Conservation (phyloP, 257 asterid genomes). For the Scutellaria baicalensis region DNA sequence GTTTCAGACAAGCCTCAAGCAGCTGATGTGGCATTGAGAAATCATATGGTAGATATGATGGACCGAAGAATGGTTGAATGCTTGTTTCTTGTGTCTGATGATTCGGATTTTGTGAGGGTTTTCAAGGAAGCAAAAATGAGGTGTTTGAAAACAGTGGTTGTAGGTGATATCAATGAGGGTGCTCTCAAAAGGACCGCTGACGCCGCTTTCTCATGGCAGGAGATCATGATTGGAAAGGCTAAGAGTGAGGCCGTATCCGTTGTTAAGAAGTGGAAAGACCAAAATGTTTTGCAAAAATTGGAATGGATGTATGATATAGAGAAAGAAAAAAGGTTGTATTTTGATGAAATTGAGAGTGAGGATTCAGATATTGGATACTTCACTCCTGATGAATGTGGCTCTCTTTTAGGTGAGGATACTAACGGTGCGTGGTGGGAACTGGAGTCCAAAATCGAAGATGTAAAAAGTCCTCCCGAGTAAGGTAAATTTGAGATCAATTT, state of each 20-base stretch:
- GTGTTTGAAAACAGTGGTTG: constrained; percentile 84
- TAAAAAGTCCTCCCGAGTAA: constrained; percentile 2
- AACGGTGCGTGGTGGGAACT: constrained; percentile 69
- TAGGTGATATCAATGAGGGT: constrained; percentile 64
- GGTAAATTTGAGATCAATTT: constrained; percentile 6
- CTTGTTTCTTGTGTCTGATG: constrained; percentile 81
- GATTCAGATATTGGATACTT: constrained; percentile 34
- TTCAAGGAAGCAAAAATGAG: constrained; percentile 72
- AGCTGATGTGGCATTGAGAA: constrained; percentile 63
- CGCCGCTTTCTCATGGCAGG: constrained; percentile 83
- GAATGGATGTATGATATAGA: constrained; percentile 80
- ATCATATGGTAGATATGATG: constrained; percentile 72
- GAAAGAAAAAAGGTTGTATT: constrained; percentile 25
- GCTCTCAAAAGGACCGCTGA: constrained; percentile 65
- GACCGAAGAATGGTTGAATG: constrained; percentile 55
- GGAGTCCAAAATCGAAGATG: constrained; percentile 16
- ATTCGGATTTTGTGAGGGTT: constrained; percentile 64
- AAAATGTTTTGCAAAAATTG: constrained; percentile 48
- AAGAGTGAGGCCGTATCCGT: constrained; percentile 71
- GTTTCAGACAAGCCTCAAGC: constrained; percentile 79
- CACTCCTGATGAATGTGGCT: constrained; percentile 34
- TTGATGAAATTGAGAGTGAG: constrained; percentile 37
- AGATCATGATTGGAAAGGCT: constrained; percentile 79
- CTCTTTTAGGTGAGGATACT: constrained; percentile 21
- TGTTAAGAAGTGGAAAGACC: constrained; percentile 79